Conservation (phyloP, 176 grass and related monocot genomes). For the Bromus sterilis region DNA sequence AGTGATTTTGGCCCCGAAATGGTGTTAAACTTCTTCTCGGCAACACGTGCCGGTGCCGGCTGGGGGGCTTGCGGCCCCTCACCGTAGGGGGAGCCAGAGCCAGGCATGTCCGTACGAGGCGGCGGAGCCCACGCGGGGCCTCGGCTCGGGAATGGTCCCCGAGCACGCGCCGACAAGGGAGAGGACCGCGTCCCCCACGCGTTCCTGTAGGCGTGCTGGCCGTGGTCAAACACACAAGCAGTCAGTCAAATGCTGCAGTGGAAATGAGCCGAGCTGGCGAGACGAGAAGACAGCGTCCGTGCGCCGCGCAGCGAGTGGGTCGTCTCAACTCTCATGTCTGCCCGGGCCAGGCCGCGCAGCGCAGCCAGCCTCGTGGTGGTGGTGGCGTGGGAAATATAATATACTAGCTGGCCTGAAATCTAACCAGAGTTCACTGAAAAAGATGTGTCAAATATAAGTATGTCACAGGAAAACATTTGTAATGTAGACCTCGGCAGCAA, state of each 20-base stretch:
- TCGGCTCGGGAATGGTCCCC: constrained; percentile 21
- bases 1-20: no score
- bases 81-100: background rate
- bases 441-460: no score
- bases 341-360: no score
- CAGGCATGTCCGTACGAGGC: constrained; percentile 16
- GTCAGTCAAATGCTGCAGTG: constrained; percentile 26
- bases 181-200: constrained; percentile 37
- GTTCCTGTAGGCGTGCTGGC: background rate
- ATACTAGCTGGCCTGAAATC: no score
- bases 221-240: constrained; percentile 12
- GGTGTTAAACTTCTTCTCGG: no score
- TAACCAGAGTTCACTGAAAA: no score
- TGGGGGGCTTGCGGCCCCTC: background rate
- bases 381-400: no score
- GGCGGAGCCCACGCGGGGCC: constrained; percentile 30
- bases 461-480: no score
- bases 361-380: background rate
- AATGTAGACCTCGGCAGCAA: no score
- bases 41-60: background rate
- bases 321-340: no score
- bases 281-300: background rate
- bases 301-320: background rate
- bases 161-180: background rate
- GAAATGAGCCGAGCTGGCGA: background rate